A percentile compares a stretch with the other conserved stretches of the same genome.
phyloP scores from a whole-genome alignment of 305 asterid species.

The Fraxinus floribunda region DNA sequence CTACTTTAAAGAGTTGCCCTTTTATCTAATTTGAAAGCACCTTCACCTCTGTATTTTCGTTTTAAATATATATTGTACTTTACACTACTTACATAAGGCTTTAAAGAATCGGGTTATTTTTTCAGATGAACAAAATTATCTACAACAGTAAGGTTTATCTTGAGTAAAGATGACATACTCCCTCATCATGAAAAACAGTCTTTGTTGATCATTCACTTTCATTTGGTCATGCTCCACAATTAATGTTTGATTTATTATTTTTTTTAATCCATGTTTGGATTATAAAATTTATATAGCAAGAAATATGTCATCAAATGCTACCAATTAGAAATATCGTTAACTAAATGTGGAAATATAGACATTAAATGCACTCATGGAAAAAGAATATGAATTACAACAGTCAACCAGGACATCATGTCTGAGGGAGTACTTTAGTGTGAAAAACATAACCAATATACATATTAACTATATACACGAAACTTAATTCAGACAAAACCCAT shows the following conservation, averaged over 20 bases:
- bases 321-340: not conserved
- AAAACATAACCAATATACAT: not conserved
- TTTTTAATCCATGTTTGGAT: not conserved
- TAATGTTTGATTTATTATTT: not conserved
- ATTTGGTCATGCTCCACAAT: not conserved
- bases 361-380: not conserved
- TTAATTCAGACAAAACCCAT: not conserved
- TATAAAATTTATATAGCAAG: not conserved
- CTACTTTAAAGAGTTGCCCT: not conserved
- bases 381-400: not conserved
- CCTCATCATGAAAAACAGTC: not conserved
- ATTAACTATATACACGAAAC: not conserved
- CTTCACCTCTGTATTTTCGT: not conserved
- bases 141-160: not conserved
- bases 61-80: not conserved
- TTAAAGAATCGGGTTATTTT: not conserved
- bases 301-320: not conserved
- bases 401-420: not conserved
- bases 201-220: not conserved
- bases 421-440: not conserved
- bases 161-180: not conserved
- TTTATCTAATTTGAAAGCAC: not conserved
- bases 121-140: not conserved
- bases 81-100: not conserved
- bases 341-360: not conserved